Conservation (phyloP, 2,329 filamentous ascomycete genomes). For the Calonectria hawksworthii region DNA sequence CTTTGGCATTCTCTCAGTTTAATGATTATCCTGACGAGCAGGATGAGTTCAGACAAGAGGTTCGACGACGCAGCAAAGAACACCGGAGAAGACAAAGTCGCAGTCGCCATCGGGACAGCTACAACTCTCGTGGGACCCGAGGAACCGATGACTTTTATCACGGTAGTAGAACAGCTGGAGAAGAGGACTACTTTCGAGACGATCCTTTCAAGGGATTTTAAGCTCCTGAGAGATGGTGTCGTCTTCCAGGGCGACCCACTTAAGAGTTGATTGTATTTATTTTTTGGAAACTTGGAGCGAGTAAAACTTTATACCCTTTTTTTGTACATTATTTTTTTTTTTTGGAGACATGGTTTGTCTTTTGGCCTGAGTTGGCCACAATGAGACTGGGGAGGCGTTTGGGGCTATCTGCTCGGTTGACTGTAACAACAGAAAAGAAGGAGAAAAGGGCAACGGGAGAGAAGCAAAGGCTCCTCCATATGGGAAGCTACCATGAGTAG, state of each 20-base stretch:
- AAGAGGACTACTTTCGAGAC: conserved; percentile 71
- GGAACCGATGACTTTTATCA: conserved; percentile 64
- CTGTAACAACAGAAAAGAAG: conserved; percentile 24
- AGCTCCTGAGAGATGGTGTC: conserved; percentile 24
- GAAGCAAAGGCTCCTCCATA: background rate
- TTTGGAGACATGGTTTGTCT: conserved; percentile 29
- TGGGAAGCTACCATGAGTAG: background rate
- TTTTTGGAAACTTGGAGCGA: conserved; percentile 32
- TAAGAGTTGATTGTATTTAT: conserved; percentile 33
- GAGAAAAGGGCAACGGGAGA: conserved; percentile 9
- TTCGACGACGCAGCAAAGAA: conserved; percentile 69
- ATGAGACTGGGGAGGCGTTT: conserved; percentile 36
- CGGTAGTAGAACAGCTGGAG: conserved; percentile 61
- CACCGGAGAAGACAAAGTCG: conserved; percentile 66
- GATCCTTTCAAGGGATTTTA: conserved; percentile 75
- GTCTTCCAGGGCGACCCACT: conserved; percentile 21
- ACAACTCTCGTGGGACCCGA: conserved; percentile 60
- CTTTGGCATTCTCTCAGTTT: conserved; percentile 64
- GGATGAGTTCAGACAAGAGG: conserved; percentile 63
- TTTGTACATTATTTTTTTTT: conserved; percentile 43
- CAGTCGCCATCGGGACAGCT: conserved; percentile 67
- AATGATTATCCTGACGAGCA: conserved; percentile 63
- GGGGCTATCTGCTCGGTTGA: conserved; percentile 13
- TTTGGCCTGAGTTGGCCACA: conserved; percentile 11
- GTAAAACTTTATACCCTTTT: conserved; percentile 43